Percentiles rank a stretch among this genome's conserved stretches.
These are phyloP conservation scores for Hypoxylon lienhwacheense DNA, from an alignment of 495 filamentous ascomycete species.

Conservation along the genomic window DNA sequence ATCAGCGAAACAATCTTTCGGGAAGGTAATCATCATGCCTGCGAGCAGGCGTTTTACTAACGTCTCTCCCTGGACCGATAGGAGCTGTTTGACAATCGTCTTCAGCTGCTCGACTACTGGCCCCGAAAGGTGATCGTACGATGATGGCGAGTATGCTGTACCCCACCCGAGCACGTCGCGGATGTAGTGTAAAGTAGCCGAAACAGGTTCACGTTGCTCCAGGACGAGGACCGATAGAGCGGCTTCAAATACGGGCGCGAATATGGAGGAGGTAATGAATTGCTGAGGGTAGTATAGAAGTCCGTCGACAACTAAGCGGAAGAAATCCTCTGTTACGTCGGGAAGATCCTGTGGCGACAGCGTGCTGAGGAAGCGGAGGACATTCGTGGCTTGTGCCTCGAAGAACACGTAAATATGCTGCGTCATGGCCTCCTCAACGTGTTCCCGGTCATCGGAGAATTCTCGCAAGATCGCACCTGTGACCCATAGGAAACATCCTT, in stretches of 20 bases:
- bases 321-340: conserved; percentile 99
- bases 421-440: conserved; percentile 81
- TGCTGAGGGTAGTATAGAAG: conserved; percentile 87
- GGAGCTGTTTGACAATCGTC: conserved; percentile 68
- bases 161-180: conserved; percentile 91
- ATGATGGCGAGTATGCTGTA: conserved; percentile 66
- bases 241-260: conserved; percentile 81
- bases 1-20: conserved; percentile 90
- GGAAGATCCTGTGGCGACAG: conserved; percentile 83
- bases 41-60: conserved; percentile 84
- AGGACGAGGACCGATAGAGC: conserved; percentile 81
- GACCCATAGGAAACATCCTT: conserved; percentile 97
- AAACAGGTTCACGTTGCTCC: conserved; percentile 86
- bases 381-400: conserved; percentile 83
- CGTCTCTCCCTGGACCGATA: conserved; percentile 70
- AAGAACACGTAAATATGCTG: conserved; percentile 90
- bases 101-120: conserved; percentile 58
- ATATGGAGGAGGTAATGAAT: conserved; percentile 73
- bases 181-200: conserved; percentile 89
- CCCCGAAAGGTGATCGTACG: conserved; percentile 65
- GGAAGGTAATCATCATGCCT: conserved; percentile 99
- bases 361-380: conserved; percentile 86
- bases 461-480: conserved; percentile 93
- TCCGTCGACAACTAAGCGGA: conserved; percentile 85
- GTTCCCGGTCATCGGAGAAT: conserved; percentile 84